Conservation (phyloP, 345 rosid species). For the Lepidium aucheri region DNA sequence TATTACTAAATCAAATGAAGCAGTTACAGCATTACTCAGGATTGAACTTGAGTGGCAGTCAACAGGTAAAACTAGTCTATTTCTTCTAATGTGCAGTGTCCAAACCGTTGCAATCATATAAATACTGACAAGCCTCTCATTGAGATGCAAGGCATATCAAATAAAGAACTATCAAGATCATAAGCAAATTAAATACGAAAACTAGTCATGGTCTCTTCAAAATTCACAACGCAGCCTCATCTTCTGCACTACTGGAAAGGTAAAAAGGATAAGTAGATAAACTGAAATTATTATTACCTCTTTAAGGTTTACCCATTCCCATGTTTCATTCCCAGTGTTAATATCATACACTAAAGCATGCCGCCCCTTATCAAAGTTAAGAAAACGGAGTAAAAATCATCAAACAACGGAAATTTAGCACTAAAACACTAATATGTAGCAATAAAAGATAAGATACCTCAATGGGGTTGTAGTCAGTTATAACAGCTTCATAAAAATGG, state of each 20-base stretch:
- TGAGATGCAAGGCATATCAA: neutral
- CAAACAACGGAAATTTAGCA: slow-evolving; percentile 10
- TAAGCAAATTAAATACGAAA: neutral
- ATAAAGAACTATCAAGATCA: neutral
- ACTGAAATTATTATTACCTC: slow-evolving; percentile 47
- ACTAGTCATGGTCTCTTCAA: neutral
- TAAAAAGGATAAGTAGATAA: neutral
- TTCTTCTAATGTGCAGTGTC: neutral
- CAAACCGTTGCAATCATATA: neutral
- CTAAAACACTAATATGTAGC: neutral
- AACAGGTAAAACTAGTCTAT: neutral
- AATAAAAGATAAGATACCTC: slow-evolving; percentile 43
- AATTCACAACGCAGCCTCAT: neutral
- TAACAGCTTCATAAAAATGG: slow-evolving; percentile 82
- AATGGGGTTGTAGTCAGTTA: slow-evolving; percentile 57
- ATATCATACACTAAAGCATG: slow-evolving; percentile 95
- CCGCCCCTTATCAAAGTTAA: slow-evolving; percentile 47
- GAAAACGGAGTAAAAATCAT: slow-evolving; percentile 6
- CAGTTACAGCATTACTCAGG: neutral
- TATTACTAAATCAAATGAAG: neutral
- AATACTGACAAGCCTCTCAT: neutral
- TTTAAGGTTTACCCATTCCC: slow-evolving; percentile 98
- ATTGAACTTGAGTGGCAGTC: neutral
- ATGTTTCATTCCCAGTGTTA: slow-evolving; percentile 62
- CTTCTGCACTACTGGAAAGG: slow-evolving; percentile 1